phyloP scores from a whole-genome alignment of 2,329 filamentous ascomycete species.

The Bipolaris victoriae region DNA sequence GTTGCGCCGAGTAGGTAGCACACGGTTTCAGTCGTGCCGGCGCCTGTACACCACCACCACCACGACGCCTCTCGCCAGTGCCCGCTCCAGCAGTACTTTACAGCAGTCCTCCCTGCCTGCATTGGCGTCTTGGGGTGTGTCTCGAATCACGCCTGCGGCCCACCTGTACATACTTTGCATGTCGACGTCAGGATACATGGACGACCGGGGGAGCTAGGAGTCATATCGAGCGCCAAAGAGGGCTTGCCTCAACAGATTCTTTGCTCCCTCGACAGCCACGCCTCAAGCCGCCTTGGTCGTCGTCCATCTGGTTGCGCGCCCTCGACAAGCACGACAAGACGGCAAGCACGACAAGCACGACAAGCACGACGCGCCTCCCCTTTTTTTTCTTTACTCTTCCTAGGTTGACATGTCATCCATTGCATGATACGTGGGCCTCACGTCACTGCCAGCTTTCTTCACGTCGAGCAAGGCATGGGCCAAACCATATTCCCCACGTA shows the following conservation, averaged over 20 bases:
- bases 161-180: constrained; percentile 9
- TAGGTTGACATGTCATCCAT: constrained; percentile 10
- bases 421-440: constrained; percentile 12
- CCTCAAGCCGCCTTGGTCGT: not conserved
- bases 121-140: not conserved
- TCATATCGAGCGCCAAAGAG: constrained; percentile 8
- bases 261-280: not conserved
- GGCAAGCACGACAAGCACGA: too few relatives aligned
- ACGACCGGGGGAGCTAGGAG: constrained; percentile 6
- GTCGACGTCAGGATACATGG: constrained; percentile 9
- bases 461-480: not conserved
- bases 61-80: constrained; percentile 17
- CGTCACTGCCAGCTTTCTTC: not conserved
- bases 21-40: constrained; percentile 5
- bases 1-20: constrained; percentile 13
- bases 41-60: constrained; percentile 29
- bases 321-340: too few relatives aligned
- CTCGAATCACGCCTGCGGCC: constrained; percentile 5
- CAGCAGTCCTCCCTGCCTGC: not conserved
- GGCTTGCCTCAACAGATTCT: constrained; percentile 11
- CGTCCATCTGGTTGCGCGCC: not conserved
- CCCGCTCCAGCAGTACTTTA: constrained; percentile 11
- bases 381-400: not conserved
- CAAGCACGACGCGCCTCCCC: too few relatives aligned
- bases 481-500: constrained; percentile 3